A percentile compares a stretch with the other conserved stretches of the same genome.
Evolutionary conservation across 2,329 filamentous ascomycete species (phyloP).

Genomic region (Emmonsia crescens): DNA sequence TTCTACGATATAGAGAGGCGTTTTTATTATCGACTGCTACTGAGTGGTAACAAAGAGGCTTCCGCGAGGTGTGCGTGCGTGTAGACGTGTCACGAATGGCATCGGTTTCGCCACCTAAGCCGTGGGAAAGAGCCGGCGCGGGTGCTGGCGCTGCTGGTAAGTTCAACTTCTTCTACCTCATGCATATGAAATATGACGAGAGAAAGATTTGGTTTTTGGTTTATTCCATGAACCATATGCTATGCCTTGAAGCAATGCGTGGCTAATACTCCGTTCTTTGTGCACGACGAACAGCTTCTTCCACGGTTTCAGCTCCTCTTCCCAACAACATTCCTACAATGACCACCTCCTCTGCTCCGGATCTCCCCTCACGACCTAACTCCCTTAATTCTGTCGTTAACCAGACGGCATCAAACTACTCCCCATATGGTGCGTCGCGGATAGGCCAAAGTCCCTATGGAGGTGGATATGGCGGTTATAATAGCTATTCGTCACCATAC

Average conservation of each 20-base stretch:
- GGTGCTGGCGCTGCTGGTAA: constrained; percentile 44
- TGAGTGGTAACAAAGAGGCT: not conserved
- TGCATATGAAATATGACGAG: not conserved
- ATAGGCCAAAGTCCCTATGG: constrained; percentile 44
- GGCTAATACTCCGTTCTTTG: not conserved
- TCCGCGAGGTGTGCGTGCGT: not conserved
- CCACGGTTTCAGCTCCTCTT: not conserved
- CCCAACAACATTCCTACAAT: constrained; percentile 26
- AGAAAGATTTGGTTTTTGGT: not conserved
- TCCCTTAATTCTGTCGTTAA: constrained; percentile 71
- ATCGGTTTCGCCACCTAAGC: constrained; percentile 78
- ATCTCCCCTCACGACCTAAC: constrained; percentile 69
- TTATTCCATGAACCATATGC: not conserved
- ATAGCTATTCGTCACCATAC: constrained; percentile 45
- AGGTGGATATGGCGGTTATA: constrained; percentile 42
- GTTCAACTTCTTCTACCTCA: constrained; percentile 15
- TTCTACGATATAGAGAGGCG: not conserved
- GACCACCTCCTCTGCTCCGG: constrained; percentile 44
- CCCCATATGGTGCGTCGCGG: constrained; percentile 48
- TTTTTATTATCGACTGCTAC: not conserved
- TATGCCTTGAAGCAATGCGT: not conserved
- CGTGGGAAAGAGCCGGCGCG: constrained; percentile 73
- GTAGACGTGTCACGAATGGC: constrained; percentile 35
- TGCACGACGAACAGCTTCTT: not conserved
- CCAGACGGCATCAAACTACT: constrained; percentile 78